These are phyloP conservation scores for Diplodia scrobiculata DNA, from an alignment of 2,329 filamentous ascomycete genomes.

Conservation along the genomic window DNA sequence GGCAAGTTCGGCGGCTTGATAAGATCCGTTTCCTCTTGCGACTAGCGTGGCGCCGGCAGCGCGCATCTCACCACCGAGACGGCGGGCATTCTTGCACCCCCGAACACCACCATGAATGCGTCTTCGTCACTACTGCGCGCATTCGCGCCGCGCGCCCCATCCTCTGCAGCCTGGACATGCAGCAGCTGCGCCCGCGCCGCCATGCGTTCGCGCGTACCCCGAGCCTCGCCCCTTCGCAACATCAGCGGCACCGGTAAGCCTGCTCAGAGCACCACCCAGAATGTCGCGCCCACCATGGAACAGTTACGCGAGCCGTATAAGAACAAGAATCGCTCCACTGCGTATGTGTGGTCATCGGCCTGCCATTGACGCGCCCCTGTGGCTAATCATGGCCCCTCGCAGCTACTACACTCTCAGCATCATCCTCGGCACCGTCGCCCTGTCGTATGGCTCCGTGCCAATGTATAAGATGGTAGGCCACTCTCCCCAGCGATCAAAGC, in stretches of 20 bases:
- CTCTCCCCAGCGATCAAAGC: not conserved
- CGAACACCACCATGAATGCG: conserved; percentile 21
- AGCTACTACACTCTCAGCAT: conserved; percentile 76
- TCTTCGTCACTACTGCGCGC: conserved; percentile 18
- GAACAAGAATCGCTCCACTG: conserved; percentile 67
- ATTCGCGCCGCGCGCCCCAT: conserved; percentile 17
- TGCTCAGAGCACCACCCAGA: conserved; percentile 33
- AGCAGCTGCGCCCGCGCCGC: conserved; percentile 41
- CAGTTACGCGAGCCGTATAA: conserved; percentile 65
- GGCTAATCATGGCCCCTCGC: conserved; percentile 1
- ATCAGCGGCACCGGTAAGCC: conserved; percentile 40
- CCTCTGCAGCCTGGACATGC: conserved; percentile 43
- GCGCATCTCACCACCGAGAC: conserved; percentile 23
- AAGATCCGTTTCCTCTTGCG: not conserved
- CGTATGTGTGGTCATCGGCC: conserved; percentile 49
- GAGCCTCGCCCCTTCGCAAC: conserved; percentile 36
- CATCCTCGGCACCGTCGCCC: conserved; percentile 75
- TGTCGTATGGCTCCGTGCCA: conserved; percentile 81
- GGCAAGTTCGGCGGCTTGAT: conserved; percentile 21
- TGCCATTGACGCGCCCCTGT: not conserved
- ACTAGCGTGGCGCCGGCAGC: not conserved
- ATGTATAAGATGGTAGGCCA: conserved; percentile 79
- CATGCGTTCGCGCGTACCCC: conserved; percentile 31
- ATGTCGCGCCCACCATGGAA: conserved; percentile 61
- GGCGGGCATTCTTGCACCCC: not conserved